Evolutionary conservation across 345 rosid genomes (phyloP), one percentile per base, ranked within the genome.

Genomic region (Brassica nigra): DNA sequence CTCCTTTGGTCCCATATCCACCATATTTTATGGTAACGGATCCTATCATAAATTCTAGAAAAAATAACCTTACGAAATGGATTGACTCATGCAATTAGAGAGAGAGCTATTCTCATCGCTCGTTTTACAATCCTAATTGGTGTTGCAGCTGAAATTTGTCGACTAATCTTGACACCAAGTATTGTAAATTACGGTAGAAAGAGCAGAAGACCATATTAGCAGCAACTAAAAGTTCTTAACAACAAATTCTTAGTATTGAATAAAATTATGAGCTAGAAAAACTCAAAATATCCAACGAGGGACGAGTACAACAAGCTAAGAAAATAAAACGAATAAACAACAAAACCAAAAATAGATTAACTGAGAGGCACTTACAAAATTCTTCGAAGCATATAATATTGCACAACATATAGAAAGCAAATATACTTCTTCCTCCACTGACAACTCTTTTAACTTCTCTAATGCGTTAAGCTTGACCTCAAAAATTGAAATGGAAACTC

Each of bases 311-410:
- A 47, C 4, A 68, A 8, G 59, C 8, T n/a, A 1, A 68, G 3
- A 12, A 44, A 12, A 44, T 3, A 4, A 68, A n/a, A 31, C 47
- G 54, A 16, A 28, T 68, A 4, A 29, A 10, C 8, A 29, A 31
- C 11, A 16, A 39, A 71, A 54, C 14, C 7, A 30, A 33, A 9
- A 34, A 34, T 8, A 64, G 4, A 34, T 64, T 47, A 58, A 20
- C 27, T 10, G 36, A 63, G 52, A 62, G 29, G 23, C 52, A 33
- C 37, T 36, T 78, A 49, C 76, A 78, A 78, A 78, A 70, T 71
- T 54, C 27, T 33, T 34, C 14, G 55, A 52, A 29, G 66, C 71
- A 71, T 63, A 62, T 9, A n/a, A 49, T 11, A 61, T 44, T 70
- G 68, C 62, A 59, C 67, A 67, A 37, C 9, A 37, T 76, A 64